Percentiles rank a stretch among this genome's conserved stretches.
Conservation (phyloP, 139 green algal genomes). For the Ettlia oleoabundans region DNA sequence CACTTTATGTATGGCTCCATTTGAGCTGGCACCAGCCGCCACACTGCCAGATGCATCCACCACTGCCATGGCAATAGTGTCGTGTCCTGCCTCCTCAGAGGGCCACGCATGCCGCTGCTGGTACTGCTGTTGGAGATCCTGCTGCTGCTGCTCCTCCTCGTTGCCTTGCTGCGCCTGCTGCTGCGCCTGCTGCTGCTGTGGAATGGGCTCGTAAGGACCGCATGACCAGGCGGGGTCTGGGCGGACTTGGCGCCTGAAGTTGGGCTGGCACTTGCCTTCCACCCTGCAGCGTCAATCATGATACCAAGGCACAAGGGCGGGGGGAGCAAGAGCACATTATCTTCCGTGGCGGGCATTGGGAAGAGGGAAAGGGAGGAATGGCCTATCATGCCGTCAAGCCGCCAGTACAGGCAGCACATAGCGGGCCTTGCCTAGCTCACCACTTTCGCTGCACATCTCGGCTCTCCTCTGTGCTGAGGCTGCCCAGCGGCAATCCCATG, state of each 20-base stretch:
- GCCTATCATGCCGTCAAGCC: no score
- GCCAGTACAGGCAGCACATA: not conserved
- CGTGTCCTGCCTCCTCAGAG: slow-evolving; percentile 47
- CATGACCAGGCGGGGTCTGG: slow-evolving; percentile 58
- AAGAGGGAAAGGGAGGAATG: no score
- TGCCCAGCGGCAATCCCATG: slow-evolving; percentile 60
- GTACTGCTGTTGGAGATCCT: not conserved
- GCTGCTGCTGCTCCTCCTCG: slow-evolving; percentile 8
- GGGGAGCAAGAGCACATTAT: no score
- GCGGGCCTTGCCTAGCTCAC: slow-evolving; percentile 11
- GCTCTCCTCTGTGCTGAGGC: slow-evolving; percentile 59
- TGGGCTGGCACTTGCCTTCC: slow-evolving; percentile 68
- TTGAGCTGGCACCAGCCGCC: slow-evolving; percentile 54
- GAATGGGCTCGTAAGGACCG: slow-evolving; percentile 62
- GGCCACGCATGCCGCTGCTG: slow-evolving; percentile 5
- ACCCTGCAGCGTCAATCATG: no score
- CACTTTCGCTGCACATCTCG: slow-evolving; percentile 29
- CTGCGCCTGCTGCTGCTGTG: slow-evolving; percentile 1
- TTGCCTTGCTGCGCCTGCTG: not conserved
- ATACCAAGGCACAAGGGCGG: no score
- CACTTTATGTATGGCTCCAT: slow-evolving; percentile 68
- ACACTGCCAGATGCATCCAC: slow-evolving; percentile 45
- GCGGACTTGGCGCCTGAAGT: slow-evolving; percentile 66
- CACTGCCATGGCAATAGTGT: slow-evolving; percentile 81
- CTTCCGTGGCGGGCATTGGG: no score